Evolutionary conservation across 1,284 basidiomycete species (phyloP), one percentile per base, ranked within the genome.

Genomic region (Ustilago nuda): DNA sequence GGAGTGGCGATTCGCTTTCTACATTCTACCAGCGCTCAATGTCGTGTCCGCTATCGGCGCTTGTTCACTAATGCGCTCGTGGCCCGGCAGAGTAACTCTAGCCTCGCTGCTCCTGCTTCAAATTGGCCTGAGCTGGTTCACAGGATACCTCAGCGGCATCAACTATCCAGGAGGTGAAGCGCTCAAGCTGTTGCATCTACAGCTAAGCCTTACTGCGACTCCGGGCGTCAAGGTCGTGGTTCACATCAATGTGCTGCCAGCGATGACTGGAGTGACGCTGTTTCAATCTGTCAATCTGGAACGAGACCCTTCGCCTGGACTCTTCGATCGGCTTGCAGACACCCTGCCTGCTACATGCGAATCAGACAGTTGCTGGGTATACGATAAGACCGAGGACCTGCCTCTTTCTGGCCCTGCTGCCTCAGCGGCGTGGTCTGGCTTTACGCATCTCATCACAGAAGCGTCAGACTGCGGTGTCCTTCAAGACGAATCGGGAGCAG

Each of bases 1-100:
- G 83, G 97, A 99, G 87, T 98, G 96, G 95, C 90, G 96, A 4
- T 99, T 99, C 86, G 89, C 98, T 69, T 89, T 95, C 7, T 98
- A 98, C 82, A 89, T 91, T 12, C 89, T 98, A 0, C 95, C 96
- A 0, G 82, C 91, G 0, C 88, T 94, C 85, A 98, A 98, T 80
- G 87, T 94, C 4, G 89, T 92, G 1, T 93, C 92, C 0, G 92
- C 94, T 0, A 86, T 91, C 17, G 91, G 90, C 2, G 88, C 90
- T 0, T 84, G 86, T 8, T 89, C 88, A 85, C 82, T 94, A 2
- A 33, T 46, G 9, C 66, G 64, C 79, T 46, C 67, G 75, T 2
- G 61, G 68, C 1, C 59, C 3, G 62, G 58, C 5, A 71, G 32
- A 45, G 53, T 55, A 0, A 17, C 52, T 1, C 27, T 70, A 4